These are phyloP conservation scores for Pseudogymnoascus sp. DNA, from an alignment of 2,329 filamentous ascomycete species.

Conservation along the genomic window DNA sequence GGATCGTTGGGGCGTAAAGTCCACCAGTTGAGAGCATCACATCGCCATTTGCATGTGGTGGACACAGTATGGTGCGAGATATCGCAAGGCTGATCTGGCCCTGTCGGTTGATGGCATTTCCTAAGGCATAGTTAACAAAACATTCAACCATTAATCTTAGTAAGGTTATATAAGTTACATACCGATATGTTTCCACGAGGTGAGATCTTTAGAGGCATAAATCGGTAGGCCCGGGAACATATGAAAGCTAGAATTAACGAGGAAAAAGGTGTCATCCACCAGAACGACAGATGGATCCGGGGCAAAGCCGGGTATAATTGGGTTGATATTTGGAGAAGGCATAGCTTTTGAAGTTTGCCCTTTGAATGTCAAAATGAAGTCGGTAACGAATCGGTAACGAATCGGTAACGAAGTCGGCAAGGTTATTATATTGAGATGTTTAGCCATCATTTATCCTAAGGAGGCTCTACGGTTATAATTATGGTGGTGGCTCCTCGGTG, in stretches of 20 bases:
- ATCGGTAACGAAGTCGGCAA: background rate
- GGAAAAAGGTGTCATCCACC: constrained; percentile 28
- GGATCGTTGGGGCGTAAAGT: constrained; percentile 32
- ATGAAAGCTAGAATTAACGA: constrained; percentile 52
- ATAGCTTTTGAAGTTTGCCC: background rate
- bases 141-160: background rate
- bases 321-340: constrained; percentile 16
- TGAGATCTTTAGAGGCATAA: constrained; percentile 30
- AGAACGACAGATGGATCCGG: constrained; percentile 29
- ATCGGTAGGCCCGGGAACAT: constrained; percentile 48
- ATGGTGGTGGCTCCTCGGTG: background rate
- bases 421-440: background rate
- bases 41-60: constrained; percentile 13
- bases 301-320: constrained; percentile 29
- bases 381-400: background rate
- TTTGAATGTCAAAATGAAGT: background rate
- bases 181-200: background rate
- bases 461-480: background rate
- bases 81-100: background rate
- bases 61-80: background rate
- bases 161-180: background rate
- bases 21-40: constrained; percentile 26
- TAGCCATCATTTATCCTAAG: background rate
- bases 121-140: background rate
- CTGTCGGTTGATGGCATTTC: background rate